These are phyloP conservation scores for Hirsutella rhossiliensis DNA, from an alignment of 2,329 filamentous ascomycete species.

Conservation along the genomic window DNA sequence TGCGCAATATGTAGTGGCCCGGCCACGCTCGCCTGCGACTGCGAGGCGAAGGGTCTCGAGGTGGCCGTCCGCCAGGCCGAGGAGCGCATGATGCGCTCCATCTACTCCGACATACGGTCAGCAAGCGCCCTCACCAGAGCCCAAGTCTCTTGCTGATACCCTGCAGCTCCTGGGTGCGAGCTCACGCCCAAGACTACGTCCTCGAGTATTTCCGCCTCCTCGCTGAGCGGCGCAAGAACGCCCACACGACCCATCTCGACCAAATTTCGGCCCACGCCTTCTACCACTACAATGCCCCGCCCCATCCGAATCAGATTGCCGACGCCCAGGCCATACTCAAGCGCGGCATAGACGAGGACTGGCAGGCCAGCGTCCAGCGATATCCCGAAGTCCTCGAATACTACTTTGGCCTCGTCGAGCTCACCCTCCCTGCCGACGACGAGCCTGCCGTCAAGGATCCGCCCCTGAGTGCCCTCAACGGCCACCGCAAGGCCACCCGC, in stretches of 20 bases:
- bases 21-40: constrained; percentile 47
- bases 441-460: constrained; percentile 48
- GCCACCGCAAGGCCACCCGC: constrained; percentile 33
- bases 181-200: constrained; percentile 56
- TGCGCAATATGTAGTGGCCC: constrained; percentile 55
- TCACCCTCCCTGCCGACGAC: constrained; percentile 52
- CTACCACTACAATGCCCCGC: constrained; percentile 44
- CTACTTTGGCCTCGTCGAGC: constrained; percentile 59
- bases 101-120: constrained; percentile 54
- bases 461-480: constrained; percentile 41
- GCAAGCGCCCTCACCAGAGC: constrained; percentile 6
- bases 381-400: constrained; percentile 78
- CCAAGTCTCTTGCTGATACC: constrained; percentile 4
- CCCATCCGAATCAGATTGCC: constrained; percentile 49
- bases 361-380: constrained; percentile 60
- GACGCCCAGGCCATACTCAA: constrained; percentile 56
- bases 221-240: constrained; percentile 46
- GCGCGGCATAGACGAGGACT: constrained; percentile 67
- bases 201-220: constrained; percentile 52
- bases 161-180: constrained; percentile 48
- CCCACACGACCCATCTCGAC: constrained; percentile 43
- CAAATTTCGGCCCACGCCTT: constrained; percentile 42
- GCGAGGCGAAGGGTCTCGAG: constrained; percentile 54
- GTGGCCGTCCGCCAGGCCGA: constrained; percentile 52
- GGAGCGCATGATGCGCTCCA: constrained; percentile 47